Evolutionary conservation across 768 basidiomycete genomes (phyloP), one percentile per base, ranked within the genome.

Genomic region (Lactarius akahatsu): DNA sequence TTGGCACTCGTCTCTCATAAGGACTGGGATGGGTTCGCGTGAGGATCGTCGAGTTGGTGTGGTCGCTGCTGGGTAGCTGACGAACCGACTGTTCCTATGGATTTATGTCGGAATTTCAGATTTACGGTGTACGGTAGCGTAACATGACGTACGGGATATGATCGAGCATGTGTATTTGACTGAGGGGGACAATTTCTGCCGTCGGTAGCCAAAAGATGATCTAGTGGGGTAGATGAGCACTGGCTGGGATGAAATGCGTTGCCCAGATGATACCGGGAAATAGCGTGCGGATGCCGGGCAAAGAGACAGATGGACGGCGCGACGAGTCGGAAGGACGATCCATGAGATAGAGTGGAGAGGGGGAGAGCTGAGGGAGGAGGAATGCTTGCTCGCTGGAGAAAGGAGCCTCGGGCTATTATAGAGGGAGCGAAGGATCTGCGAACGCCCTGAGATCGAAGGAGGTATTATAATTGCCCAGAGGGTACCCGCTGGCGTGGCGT

Each of bases 231-330:
- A 61, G 67, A 60, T 66, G 67, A 68, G 67, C 55, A 43, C 43
- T 65, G 47, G 50, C 0, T 41, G 57, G 20, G 55, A 55, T 40
- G 38, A 67, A 58, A 63, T 63, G 62, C 13, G 58, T 47, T 60
- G 61, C 45, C 57, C 23, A 66, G 65, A 66, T 66, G 61, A 34
- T 66, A 75, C 74, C 74, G 32, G 74, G 74, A 62, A 75, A 72
- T 66, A 75, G 69, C 30, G 75, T 75, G 26, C 71, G 66, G 66
- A 75, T 75, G 61, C 74, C 72, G 30, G 74, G 74, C 47, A 75
- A 70, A 1, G 73, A 71, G 34, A 69, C 60, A 10, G 68, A 66
- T 10, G 61, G 61, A 20, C 54, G 66, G 30, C 60, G 63, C 41
- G 62, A 57, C 15, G 63, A 52, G 30, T 67, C 64, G 34, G 65